Conservation (phyloP, 2,329 filamentous ascomycete genomes). For the Penicillium sclerotigenum region DNA sequence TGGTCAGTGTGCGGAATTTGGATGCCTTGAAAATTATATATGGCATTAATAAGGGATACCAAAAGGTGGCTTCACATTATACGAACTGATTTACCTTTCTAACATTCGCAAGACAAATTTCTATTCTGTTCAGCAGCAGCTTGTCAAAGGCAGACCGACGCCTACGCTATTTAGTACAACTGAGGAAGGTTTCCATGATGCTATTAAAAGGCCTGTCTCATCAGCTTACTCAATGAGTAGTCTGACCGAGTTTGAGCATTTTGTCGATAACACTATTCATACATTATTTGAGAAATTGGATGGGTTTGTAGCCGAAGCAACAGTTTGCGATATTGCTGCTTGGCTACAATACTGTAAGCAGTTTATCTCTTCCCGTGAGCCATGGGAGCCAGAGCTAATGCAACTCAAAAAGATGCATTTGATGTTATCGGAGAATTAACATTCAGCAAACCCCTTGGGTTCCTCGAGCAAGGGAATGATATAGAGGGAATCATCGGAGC, state of each 20-base stretch:
- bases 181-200: constrained; percentile 40
- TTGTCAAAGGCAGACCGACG: constrained; percentile 19
- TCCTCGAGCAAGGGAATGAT: constrained; percentile 33
- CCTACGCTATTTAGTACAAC: constrained; percentile 22
- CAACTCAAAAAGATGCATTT: constrained; percentile 24
- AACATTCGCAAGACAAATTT: constrained; percentile 12
- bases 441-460: constrained; percentile 34
- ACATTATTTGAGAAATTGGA: constrained; percentile 28
- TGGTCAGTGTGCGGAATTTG: constrained; percentile 21
- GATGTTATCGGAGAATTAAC: constrained; percentile 40
- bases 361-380: background rate
- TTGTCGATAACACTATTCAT: constrained; percentile 36
- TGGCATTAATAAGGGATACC: constrained; percentile 16
- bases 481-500: constrained; percentile 32
- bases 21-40: constrained; percentile 22
- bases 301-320: constrained; percentile 16
- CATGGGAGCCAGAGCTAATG: background rate
- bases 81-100: background rate
- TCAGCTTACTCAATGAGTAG: constrained; percentile 43
- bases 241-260: constrained; percentile 40
- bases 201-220: constrained; percentile 40
- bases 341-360: constrained; percentile 34
- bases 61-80: constrained; percentile 8
- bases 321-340: constrained; percentile 29
- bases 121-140: constrained; percentile 22